A percentile compares a stretch with the other conserved stretches of the same genome.
Evolutionary conservation across 2,329 filamentous ascomycete genomes (phyloP).

Genomic region (Ploettnerulaceae sp.): DNA sequence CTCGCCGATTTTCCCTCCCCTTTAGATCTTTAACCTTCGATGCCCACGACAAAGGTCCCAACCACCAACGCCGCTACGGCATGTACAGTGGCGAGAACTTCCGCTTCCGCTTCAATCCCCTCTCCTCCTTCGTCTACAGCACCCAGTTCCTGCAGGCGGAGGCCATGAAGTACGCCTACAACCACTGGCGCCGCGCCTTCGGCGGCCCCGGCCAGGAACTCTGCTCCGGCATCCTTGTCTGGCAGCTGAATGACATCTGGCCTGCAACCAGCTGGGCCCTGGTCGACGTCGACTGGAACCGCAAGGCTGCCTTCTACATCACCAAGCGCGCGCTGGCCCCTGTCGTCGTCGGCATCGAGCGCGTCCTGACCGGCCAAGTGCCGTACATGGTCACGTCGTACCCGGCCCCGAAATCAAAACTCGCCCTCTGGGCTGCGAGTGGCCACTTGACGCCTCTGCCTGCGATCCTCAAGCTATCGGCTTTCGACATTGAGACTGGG

Average conservation of each 20-base stretch:
- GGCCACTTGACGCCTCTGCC: constrained; percentile 11
- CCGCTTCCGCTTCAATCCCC: constrained; percentile 26
- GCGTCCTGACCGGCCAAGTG: constrained; percentile 14
- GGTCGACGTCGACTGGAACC: constrained; percentile 51
- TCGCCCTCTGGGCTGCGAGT: constrained; percentile 27
- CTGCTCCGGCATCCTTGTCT: constrained; percentile 45
- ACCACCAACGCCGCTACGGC: constrained; percentile 47
- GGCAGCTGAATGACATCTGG: constrained; percentile 70
- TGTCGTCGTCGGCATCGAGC: constrained; percentile 25
- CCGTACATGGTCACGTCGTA: constrained; percentile 23
- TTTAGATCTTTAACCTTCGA: constrained; percentile 47
- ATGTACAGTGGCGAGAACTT: constrained; percentile 31
- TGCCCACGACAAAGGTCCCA: constrained; percentile 51
- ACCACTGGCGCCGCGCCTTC: constrained; percentile 29
- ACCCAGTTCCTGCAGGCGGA: constrained; percentile 30
- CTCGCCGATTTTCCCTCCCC: neutral
- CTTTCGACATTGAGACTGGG: constrained; percentile 58
- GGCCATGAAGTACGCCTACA: constrained; percentile 31
- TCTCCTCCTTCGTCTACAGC: constrained; percentile 30
- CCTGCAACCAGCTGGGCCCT: constrained; percentile 62
- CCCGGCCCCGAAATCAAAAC: constrained; percentile 10
- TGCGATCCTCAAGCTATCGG: constrained; percentile 37
- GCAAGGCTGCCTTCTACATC: constrained; percentile 49
- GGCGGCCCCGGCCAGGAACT: constrained; percentile 24
- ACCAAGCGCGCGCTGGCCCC: constrained; percentile 42